These are phyloP conservation scores for Yamadazyma phyllophila DNA, from an alignment of 805 yeast species.

Conservation along the genomic window DNA sequence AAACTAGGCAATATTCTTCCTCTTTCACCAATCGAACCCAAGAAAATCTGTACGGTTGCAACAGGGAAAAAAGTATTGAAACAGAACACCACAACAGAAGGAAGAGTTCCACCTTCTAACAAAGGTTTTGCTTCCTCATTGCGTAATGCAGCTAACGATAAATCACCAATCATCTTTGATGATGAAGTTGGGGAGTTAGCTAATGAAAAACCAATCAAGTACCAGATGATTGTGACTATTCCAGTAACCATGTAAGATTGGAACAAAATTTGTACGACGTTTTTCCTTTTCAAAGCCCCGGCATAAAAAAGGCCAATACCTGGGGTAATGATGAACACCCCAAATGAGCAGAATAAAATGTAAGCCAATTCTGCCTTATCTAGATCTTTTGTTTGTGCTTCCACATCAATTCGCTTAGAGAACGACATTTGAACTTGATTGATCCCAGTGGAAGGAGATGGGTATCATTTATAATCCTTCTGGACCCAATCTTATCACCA, in stretches of 20 bases:
- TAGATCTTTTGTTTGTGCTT: constrained; percentile 22
- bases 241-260: constrained; percentile 44
- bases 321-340: constrained; percentile 48
- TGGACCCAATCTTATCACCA: background rate
- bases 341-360: constrained; percentile 45
- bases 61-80: constrained; percentile 47
- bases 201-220: constrained; percentile 44
- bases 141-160: constrained; percentile 38
- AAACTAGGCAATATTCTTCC: constrained; percentile 41
- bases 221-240: constrained; percentile 41
- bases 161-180: constrained; percentile 32
- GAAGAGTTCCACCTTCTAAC: constrained; percentile 46
- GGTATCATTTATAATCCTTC: background rate
- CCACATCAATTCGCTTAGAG: background rate
- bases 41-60: constrained; percentile 48
- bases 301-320: constrained; percentile 45
- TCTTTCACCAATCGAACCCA: constrained; percentile 45
- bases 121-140: constrained; percentile 39
- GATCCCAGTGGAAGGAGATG: background rate
- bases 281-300: constrained; percentile 42
- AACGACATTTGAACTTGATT: background rate
- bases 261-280: constrained; percentile 42
- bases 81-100: constrained; percentile 44
- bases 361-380: constrained; percentile 50
- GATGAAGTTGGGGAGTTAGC: constrained; percentile 37